phyloP scores from a whole-genome alignment of 345 rosid genomes.

The Passiflora organensis region DNA sequence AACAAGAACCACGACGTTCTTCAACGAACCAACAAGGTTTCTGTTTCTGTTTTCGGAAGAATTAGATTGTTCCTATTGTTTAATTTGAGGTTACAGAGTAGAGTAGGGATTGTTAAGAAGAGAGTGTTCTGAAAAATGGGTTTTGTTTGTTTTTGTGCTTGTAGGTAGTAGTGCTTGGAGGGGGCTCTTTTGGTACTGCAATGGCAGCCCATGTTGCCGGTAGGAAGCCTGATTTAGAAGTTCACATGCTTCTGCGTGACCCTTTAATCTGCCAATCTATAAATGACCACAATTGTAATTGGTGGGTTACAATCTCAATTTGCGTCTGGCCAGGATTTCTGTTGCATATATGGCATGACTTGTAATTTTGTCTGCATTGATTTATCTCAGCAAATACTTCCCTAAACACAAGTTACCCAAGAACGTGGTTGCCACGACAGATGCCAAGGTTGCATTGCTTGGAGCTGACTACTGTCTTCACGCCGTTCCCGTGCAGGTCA shows the following conservation, averaged over 20 bases:
- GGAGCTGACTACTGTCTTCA: slow-evolving; percentile 84
- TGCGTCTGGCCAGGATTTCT: too few relatives aligned
- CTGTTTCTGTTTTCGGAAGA: background rate
- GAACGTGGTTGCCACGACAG: slow-evolving; percentile 72
- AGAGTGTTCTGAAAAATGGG: too few relatives aligned
- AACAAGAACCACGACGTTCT: slow-evolving; percentile 63
- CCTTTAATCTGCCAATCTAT: slow-evolving; percentile 60
- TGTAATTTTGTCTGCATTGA: background rate
- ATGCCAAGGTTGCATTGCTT: slow-evolving; percentile 66
- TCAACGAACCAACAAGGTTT: slow-evolving; percentile 75
- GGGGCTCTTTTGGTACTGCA: slow-evolving; percentile 94
- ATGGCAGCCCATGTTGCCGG: slow-evolving; percentile 91
- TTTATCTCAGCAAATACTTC: slow-evolving; percentile 60
- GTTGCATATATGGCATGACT: too few relatives aligned
- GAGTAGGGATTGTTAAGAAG: too few relatives aligned
- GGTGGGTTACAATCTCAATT: slow-evolving; percentile 36
- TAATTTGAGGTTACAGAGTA: too few relatives aligned
- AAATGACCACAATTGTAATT: slow-evolving; percentile 50
- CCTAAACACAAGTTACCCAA: slow-evolving; percentile 73
- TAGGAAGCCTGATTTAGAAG: slow-evolving; percentile 61
- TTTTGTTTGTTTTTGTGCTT: background rate
- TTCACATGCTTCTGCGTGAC: slow-evolving; percentile 79
- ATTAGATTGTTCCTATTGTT: too few relatives aligned
- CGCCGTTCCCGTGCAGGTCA: slow-evolving; percentile 93
- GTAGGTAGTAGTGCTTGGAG: slow-evolving; percentile 94